phyloP scores from a whole-genome alignment of 2,329 filamentous ascomycete genomes.

The Penicillium sclerotigenum region DNA sequence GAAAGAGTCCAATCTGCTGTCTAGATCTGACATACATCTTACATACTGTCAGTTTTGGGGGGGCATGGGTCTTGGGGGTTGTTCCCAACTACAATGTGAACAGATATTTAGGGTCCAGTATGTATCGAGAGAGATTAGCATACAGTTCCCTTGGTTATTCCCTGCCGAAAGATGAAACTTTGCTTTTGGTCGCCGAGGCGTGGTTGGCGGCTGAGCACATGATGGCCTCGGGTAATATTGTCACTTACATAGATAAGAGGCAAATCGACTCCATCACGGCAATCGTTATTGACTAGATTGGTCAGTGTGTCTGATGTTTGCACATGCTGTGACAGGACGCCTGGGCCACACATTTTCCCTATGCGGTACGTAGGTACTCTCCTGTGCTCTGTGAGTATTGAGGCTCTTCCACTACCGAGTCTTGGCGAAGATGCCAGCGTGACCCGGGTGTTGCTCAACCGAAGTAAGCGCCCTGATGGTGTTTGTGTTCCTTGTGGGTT shows the following conservation, averaged over 20 bases:
- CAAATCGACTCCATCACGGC: background rate
- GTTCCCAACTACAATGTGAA: background rate
- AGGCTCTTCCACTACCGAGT: background rate
- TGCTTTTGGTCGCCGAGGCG: background rate
- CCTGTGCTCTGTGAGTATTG: background rate
- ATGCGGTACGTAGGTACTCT: background rate
- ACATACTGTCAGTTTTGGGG: background rate
- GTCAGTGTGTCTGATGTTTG: background rate
- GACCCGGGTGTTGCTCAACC: background rate
- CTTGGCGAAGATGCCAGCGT: background rate
- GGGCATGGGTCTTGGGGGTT: background rate
- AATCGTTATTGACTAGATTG: background rate
- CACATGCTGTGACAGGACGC: slow-evolving; percentile 2
- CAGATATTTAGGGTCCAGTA: background rate
- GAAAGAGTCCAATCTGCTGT: background rate
- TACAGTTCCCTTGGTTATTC: background rate
- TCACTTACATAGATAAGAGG: background rate
- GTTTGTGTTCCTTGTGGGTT: background rate
- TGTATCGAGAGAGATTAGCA: background rate
- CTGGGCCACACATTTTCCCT: background rate
- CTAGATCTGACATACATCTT: background rate
- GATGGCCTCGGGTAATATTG: slow-evolving; percentile 4
- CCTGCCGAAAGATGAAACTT: background rate
- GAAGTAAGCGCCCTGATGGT: no score
- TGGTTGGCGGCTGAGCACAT: background rate